A percentile compares a stretch with the other conserved stretches of the same genome.
phyloP scores from a whole-genome alignment of 2,329 filamentous ascomycete species.

The Claviceps cyperi region DNA sequence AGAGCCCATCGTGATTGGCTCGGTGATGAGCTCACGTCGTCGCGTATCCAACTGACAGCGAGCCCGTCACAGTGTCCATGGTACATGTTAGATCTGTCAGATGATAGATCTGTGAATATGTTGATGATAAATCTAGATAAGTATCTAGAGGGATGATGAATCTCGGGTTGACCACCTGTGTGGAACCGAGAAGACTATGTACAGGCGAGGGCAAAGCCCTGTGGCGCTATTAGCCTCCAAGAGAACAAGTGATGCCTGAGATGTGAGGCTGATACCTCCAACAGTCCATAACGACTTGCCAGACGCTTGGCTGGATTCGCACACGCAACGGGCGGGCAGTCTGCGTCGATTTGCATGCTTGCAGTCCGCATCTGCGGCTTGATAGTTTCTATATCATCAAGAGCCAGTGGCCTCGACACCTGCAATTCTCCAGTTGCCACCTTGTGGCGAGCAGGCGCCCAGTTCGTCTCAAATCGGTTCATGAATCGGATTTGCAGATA shows the following conservation, averaged over 20 bases:
- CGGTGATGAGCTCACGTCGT: conserved; percentile 25
- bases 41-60: conserved; percentile 26
- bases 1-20: conserved; percentile 35
- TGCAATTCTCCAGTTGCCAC: conserved; percentile 35
- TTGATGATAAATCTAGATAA: too few species aligned
- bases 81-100: too few species aligned
- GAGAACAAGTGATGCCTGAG: too few species aligned
- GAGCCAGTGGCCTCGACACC: conserved; percentile 20
- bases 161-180: too few species aligned
- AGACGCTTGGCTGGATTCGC: conserved; percentile 19
- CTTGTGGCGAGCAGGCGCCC: conserved; percentile 36
- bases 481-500: conserved; percentile 36
- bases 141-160: too few species aligned
- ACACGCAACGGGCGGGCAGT: conserved; percentile 9
- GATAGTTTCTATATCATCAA: conserved; percentile 11
- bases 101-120: too few species aligned
- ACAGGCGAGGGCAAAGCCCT: too few species aligned
- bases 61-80: conserved; percentile 29
- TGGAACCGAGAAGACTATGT: too few species aligned
- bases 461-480: conserved; percentile 28
- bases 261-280: too few species aligned
- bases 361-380: conserved; percentile 10
- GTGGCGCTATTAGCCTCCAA: too few species aligned
- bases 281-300: conserved; percentile 26
- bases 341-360: conserved; percentile 9